Evolutionary conservation across 2,329 filamentous ascomycete species (phyloP), one percentile per base, ranked within the genome.

Genomic region (Boeremia exigua): DNA sequence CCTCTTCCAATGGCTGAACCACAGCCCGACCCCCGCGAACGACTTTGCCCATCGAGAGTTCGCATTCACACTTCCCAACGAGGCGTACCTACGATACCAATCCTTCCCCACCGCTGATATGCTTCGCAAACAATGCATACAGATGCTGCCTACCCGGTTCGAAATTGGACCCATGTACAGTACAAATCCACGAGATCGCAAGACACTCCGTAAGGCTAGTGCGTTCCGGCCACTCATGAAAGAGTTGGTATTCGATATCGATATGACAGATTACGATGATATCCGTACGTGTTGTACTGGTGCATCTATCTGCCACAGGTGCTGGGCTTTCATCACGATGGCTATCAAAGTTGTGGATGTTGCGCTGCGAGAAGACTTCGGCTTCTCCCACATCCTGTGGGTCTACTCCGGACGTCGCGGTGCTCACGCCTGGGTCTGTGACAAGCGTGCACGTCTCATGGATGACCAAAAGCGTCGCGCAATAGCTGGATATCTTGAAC

Each of bases 141-240:
- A 88, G 39, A 85, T 94, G 64, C 91, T 96, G 70, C 95, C 95
- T 3, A 90, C 91, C 1, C 92, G 95, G 77, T 98, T 99, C 80
- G 95, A 99, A 81, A 98, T 99, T 68, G 95, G 95, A 0, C 95
- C 95, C n/a, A 90, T 97, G 44, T 99, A 99, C 79, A 92, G 85
- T 48, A 90, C 92, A 42, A 97, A 98, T 74, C 95, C 95, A 0
- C 89, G 92, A 66, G 95, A 99, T 68, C 88, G 94, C 69, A 99
- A 98, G 79, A 88, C 88, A 0, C 78, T 98, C 30, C 87, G 89
- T 48, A 94, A 92, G 75, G 85, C 88, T 32, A 86, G 86, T 43
- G 86, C 91, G 8, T 97, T 99, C 79, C 89, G 88, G 61, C 94
- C 95, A 0, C 76, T 97, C 29, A 85, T 90, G 52, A 99, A 99